These are phyloP conservation scores for Colletotrichum kahawae DNA, from an alignment of 2,329 filamentous ascomycete genomes.

Conservation along the genomic window DNA sequence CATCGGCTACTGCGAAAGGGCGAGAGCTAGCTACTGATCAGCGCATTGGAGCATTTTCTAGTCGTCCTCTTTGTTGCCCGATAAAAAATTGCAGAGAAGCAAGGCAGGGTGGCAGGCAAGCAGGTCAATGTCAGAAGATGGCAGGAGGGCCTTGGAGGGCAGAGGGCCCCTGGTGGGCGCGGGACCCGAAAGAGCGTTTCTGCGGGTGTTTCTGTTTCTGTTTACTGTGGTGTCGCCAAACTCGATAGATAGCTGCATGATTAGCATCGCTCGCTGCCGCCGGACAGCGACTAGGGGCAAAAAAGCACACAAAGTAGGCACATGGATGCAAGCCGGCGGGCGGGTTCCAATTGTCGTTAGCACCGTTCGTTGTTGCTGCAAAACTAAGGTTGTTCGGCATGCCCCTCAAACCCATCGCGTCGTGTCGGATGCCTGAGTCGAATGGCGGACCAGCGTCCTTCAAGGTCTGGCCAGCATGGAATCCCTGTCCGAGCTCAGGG, in stretches of 20 bases:
- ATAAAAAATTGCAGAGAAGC: not conserved
- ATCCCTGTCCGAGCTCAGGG: not conserved
- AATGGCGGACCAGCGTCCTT: slow-evolving; percentile 1
- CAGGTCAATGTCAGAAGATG: not conserved
- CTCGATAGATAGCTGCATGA: not conserved
- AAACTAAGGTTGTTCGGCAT: slow-evolving; percentile 13
- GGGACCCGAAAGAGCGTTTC: slow-evolving; percentile 7
- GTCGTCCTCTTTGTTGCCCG: not conserved
- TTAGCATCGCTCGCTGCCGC: not conserved
- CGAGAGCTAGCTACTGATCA: not conserved
- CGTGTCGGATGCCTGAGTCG: slow-evolving; percentile 10
- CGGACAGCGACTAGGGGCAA: not conserved
- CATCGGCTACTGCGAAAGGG: not conserved
- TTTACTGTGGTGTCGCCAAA: not conserved
- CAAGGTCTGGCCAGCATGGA: not conserved
- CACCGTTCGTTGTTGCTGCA: not conserved
- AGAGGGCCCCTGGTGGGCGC: not conserved
- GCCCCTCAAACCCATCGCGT: not conserved
- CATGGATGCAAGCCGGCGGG: not conserved
- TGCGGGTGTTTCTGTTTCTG: not conserved
- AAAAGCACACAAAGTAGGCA: not conserved
- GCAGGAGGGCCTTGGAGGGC: not conserved
- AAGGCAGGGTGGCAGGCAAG: no score
- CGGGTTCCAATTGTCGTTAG: slow-evolving; percentile 7
- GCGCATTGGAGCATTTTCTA: slow-evolving; percentile 8